Base-by-base conservation (phyloP, 192 early-diverging fungal species). In the Coemansia asiatica region DNA sequence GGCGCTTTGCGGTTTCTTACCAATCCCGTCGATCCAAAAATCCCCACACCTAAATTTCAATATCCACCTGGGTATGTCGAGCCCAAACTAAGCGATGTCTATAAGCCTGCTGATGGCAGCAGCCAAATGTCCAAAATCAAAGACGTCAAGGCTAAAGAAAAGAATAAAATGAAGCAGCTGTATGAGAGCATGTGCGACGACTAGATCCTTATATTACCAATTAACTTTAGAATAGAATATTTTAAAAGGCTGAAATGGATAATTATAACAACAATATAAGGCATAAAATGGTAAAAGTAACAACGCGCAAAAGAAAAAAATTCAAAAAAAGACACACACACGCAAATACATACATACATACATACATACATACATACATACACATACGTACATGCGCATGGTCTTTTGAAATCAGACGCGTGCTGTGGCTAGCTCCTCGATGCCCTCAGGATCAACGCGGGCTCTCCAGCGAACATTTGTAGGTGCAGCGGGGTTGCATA, bases 401-500 rank as follows among this genome's bases (percentile, higher is more conserved):
- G 40, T 10, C 35, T 36, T 36, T 36, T 33, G 64, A 13, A 38
- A 38, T 23, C 19, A 23, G 33, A 21, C 29, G 33, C 19, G 0
- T 64, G 61, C 25, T 29, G 68, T 69, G 12, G 74, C 46, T 61
- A 80, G 69, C 48, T 80, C 77, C 64, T 80, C 77, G 38, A 80
- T 80, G 9, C 77, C 77, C 48, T 80, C 77, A 0, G 79, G 79
- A 54, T 81, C 79, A 8, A 81, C 74, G n/a, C 74, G 69, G 1
- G 69, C 56, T 22, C 69, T 60, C 79, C 79, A 81, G 57, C 64
- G 60, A 21, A 81, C 64, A 22, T 69, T 81, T 6, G 79, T 60
- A 1, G 79, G 79, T 9, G 63, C 29, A 21, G 57, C 29, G 0
- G 79, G 79, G 23, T 59, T 72, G 64, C 79, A 81, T 3, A 81